Evolutionary conservation across 2,329 filamentous ascomycete genomes (phyloP), one percentile per base, ranked within the genome.

Genomic region (Phialophora verrucosa): DNA sequence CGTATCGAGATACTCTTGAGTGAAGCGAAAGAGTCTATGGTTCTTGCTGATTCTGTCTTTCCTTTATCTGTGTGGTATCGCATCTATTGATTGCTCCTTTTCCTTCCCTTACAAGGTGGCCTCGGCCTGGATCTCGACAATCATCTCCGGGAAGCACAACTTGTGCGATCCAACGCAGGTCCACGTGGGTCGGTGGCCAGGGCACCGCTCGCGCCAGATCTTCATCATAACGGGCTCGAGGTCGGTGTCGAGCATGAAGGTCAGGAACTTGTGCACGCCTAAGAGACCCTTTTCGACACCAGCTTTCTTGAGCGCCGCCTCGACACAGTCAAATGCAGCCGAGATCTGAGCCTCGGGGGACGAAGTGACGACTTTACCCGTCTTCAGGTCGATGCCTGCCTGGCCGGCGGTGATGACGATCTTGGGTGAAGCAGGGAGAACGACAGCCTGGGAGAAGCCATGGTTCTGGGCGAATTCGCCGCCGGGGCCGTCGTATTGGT

Each of bases 171-270:
- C 54, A 31, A 57, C 54, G 23, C 54, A 57, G n/a, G 54, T 57
- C 54, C 54, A 57, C n/a, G 54, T 57, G 11, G 54, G 54, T 31
- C 54, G 54, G 54, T 57, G 54, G 14, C 54, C 54, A 10, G 54
- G 54, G 54, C 54, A 57, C 17, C 54, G 27, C 20, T 57, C 54
- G 27, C 54, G 54, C 54, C 54, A 57, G 32, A 57, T 57, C 54
- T 57, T 57, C 54, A 57, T 57, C 54, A 57, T 57, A 29, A 57
- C 32, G 27, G 54, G 54, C 32, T 57, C 54, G 31, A 57, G 54
- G 20, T 57, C 54, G 32, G 54, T 57, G 32, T 57, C 54, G 14
- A 38, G 32, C 54, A 57, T 57, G 29, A 57, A 57, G 29, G 54
- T 57, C 29, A 57, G 14, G 32, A 57, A 57, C 54, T 57, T 57